Percentiles rank a stretch among this genome's conserved stretches.
These are phyloP conservation scores for Penicillium nordicum DNA, from an alignment of 2,329 filamentous ascomycete species.

Conservation along the genomic window DNA sequence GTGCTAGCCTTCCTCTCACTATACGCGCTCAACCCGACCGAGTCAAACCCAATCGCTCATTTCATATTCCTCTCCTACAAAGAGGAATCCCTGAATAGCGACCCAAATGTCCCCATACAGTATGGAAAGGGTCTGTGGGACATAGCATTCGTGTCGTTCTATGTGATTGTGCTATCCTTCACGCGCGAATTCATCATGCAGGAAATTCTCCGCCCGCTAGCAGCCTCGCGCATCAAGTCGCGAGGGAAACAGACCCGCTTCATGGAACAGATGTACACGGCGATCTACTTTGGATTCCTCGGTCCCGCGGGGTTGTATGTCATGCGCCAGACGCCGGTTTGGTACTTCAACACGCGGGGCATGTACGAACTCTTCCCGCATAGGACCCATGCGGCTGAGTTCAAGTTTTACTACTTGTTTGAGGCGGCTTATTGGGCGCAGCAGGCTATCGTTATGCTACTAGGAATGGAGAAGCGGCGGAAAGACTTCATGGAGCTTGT, in stretches of 20 bases:
- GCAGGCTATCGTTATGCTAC: conserved; percentile 77
- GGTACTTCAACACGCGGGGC: conserved; percentile 84
- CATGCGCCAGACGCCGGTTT: conserved; percentile 82
- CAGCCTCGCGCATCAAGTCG: conserved; percentile 63
- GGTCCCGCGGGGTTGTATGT: conserved; percentile 80
- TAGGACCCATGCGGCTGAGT: conserved; percentile 67
- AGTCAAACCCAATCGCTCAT: conserved; percentile 69
- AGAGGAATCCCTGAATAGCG: conserved; percentile 40
- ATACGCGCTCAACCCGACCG: conserved; percentile 70
- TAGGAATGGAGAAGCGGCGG: conserved; percentile 82
- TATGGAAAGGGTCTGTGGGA: conserved; percentile 87
- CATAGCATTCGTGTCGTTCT: conserved; percentile 79
- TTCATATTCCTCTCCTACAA: conserved; percentile 89
- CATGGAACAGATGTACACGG: conserved; percentile 92
- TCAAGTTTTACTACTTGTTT: conserved; percentile 93
- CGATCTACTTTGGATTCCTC: conserved; percentile 76
- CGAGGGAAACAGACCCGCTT: conserved; percentile 78
- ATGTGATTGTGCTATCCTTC: conserved; percentile 81
- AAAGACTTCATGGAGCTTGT: conserved; percentile 93
- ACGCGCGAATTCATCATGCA: conserved; percentile 95
- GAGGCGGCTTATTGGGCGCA: conserved; percentile 91
- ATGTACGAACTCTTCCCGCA: conserved; percentile 89
- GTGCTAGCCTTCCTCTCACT: conserved; percentile 58
- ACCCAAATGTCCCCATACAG: conserved; percentile 49
- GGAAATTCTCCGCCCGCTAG: conserved; percentile 71